phyloP scores from a whole-genome alignment of 805 yeast species.

The Barnettozyma wickerhamii region DNA sequence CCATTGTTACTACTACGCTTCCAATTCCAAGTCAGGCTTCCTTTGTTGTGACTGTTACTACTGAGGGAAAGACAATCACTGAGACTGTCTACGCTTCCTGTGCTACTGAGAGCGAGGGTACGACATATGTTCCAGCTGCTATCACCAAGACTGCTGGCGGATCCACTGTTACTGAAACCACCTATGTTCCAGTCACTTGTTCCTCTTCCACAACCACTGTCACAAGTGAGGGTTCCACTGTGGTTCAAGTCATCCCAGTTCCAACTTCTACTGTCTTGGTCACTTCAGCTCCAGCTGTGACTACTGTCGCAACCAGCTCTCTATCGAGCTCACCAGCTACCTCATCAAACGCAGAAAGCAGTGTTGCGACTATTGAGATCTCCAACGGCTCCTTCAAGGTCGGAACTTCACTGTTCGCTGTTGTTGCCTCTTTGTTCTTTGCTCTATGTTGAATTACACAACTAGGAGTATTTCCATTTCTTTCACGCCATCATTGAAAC shows the following conservation, averaged over 20 bases:
- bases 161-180: neutral
- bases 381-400: neutral
- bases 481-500: too few relatives aligned
- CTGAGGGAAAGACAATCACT: slow-evolving; percentile 13
- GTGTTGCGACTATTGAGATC: neutral
- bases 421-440: neutral
- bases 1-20: neutral
- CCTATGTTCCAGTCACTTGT: neutral
- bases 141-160: neutral
- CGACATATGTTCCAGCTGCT: neutral
- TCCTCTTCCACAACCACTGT: neutral
- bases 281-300: neutral
- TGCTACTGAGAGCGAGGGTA: neutral
- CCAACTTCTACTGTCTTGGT: neutral
- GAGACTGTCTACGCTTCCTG: neutral
- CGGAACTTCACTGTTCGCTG: neutral
- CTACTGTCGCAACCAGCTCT: slow-evolving; percentile 3
- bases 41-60: slow-evolving; percentile 25
- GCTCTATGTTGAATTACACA: too few relatives aligned
- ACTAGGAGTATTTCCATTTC: too few relatives aligned
- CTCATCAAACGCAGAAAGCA: too few relatives aligned
- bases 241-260: neutral
- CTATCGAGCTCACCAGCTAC: neutral
- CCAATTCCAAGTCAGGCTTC: neutral
- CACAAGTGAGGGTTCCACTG: neutral